Base-by-base conservation (phyloP, 441 rosid species). In the Populus hybrid region DNA sequence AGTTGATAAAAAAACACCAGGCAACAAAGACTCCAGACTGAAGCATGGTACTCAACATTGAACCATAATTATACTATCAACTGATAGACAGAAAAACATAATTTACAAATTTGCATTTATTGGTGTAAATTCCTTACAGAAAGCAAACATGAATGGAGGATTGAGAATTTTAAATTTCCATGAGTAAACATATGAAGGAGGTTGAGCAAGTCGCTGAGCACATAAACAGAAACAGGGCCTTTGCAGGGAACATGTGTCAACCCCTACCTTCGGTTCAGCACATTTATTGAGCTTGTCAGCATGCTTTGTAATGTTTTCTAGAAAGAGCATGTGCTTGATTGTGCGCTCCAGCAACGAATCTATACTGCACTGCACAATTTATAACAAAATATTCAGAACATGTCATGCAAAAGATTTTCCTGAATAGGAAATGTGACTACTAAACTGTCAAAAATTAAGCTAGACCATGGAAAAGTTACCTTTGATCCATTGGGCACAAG, bases 261-360 rank as follows among this genome's bases (percentile, higher is more conserved):
- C 42, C 50, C 59, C 77, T 83, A 93, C 98, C 96, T 92, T 92
- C 16, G 90, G 69, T 74, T 85, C 91, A 10, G 91, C 86, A 78
- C 91, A 89, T 83, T 89, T 88, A 78, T 89, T 90, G 77, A 95
- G 91, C 88, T 91, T 89, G 79, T 92, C 95, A 50, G 97, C 95
- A 85, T 94, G 97, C 84, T 92, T 92, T 34, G 93, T 89, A 76
- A 94, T 84, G 80, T 92, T 89, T 85, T 94, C 93, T 77, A 95
- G 78, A 81, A 91, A 94, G 64, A 90, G 89, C 97, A 94, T 90
- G 84, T 95, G 97, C 87, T 91, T 92, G 92, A 95, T 88, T 46
- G 99, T 94, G 69, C 93, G 93, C 86, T 94, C 99, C 84, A 95
- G 89, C 88, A 95, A 85, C 77, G 98, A 89, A 88, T 95, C 99